Evolutionary conservation across 1,284 basidiomycete genomes (phyloP).

Genomic region (Xerocomus amazonicus): DNA sequence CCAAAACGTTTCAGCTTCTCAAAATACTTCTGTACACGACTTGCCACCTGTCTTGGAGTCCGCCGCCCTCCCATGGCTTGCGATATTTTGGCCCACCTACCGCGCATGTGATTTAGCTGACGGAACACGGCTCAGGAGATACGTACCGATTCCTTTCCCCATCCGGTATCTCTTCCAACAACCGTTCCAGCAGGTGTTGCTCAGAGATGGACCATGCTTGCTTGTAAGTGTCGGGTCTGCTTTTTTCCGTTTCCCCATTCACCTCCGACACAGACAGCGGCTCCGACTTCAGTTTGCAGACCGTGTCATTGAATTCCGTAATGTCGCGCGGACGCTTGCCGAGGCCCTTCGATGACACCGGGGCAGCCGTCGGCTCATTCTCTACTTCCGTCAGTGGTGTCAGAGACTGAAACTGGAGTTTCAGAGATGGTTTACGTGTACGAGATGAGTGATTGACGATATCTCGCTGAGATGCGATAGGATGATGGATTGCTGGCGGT

Average conservation of each 20-base stretch:
- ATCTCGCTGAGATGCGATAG: slow-evolving; percentile 4
- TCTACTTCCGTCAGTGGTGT: slow-evolving; percentile 10
- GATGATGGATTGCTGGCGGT: slow-evolving; percentile 3
- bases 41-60: slow-evolving; percentile 78
- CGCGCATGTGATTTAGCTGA: slow-evolving; percentile 5
- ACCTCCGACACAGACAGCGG: slow-evolving; percentile 11
- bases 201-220: slow-evolving; percentile 71
- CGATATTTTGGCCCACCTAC: slow-evolving; percentile 76
- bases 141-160: slow-evolving; percentile 70
- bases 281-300: slow-evolving; percentile 21
- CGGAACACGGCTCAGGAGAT: background rate
- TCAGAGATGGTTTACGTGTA: slow-evolving; percentile 33
- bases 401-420: slow-evolving; percentile 27
- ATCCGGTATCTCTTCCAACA: slow-evolving; percentile 70
- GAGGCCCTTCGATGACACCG: slow-evolving; percentile 17
- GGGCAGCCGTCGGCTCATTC: slow-evolving; percentile 9
- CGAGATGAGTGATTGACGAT: slow-evolving; percentile 16
- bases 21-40: slow-evolving; percentile 81
- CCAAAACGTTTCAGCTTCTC: slow-evolving; percentile 77
- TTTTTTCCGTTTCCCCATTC: slow-evolving; percentile 37
- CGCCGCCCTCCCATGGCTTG: slow-evolving; percentile 70
- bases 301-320: slow-evolving; percentile 8
- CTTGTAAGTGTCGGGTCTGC: slow-evolving; percentile 69
- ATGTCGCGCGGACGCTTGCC: slow-evolving; percentile 30
- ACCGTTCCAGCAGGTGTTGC: slow-evolving; percentile 67